Evolutionary conservation across 2,329 filamentous ascomycete genomes (phyloP).

Genomic region (Penicillium sp.): DNA sequence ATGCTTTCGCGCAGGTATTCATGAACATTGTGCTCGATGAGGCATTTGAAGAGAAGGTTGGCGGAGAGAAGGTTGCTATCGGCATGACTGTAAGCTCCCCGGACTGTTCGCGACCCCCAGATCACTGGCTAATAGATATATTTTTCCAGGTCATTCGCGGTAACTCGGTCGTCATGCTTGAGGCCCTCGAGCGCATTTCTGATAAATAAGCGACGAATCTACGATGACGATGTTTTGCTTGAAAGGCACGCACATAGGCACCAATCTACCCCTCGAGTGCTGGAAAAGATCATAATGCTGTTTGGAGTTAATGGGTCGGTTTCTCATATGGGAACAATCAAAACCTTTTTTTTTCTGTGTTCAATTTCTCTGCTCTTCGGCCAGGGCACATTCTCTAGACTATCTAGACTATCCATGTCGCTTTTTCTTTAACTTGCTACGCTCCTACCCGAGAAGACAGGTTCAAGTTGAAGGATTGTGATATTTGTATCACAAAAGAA

Average conservation of each 20-base stretch:
- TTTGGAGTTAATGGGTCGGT: constrained; percentile 42
- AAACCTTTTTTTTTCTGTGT: constrained; percentile 26
- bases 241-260: constrained; percentile 12
- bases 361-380: constrained; percentile 7
- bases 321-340: constrained; percentile 36
- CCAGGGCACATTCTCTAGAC: constrained; percentile 5
- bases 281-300: constrained; percentile 34
- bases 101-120: background rate
- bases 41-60: constrained; percentile 89
- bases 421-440: background rate
- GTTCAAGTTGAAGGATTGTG: constrained; percentile 6
- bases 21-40: constrained; percentile 98
- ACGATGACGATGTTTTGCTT: constrained; percentile 15
- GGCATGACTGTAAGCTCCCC: constrained; percentile 78
- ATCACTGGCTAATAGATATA: constrained; percentile 9
- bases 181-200: constrained; percentile 55
- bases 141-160: constrained; percentile 78
- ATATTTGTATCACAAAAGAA: constrained; percentile 13
- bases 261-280: constrained; percentile 13
- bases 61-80: constrained; percentile 84
- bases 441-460: background rate
- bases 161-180: constrained; percentile 98
- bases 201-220: constrained; percentile 38
- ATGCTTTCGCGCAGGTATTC: constrained; percentile 69
- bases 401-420: constrained; percentile 1